Evolutionary conservation across 441 rosid genomes (phyloP).

Genomic region (Pelargonium fulgidum): DNA sequence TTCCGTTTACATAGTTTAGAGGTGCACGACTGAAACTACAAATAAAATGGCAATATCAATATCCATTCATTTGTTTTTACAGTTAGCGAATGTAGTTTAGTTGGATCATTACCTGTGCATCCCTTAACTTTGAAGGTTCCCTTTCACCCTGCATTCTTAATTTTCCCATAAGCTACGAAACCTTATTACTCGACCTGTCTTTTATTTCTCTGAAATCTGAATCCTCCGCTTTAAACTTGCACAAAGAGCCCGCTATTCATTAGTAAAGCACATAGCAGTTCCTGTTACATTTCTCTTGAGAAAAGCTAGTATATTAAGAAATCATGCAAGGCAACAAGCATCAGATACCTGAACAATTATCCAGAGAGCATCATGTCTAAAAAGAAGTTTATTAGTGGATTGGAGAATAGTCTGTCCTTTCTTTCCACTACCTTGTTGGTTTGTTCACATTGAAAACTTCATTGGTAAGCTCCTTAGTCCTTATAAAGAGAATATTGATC

Average conservation of each 20-base stretch:
- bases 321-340: constrained; percentile 19
- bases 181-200: too few relatives aligned
- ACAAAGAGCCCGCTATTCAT: background rate
- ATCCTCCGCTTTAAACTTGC: background rate
- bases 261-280: background rate
- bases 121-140: background rate
- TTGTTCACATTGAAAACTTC: constrained; percentile 20
- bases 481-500: background rate
- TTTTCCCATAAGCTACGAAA: too few relatives aligned
- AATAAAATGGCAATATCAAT: background rate
- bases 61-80: background rate
- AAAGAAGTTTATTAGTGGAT: constrained; percentile 2
- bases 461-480: constrained; percentile 17
- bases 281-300: background rate
- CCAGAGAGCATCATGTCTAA: constrained; percentile 8
- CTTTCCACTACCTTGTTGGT: constrained; percentile 5
- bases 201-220: too few relatives aligned
- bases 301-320: background rate
- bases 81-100: background rate
- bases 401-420: constrained; percentile 22
- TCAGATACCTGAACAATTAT: constrained; percentile 28
- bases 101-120: background rate
- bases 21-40: too few relatives aligned
- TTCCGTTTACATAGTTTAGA: background rate
- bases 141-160: background rate